Base-by-base conservation (phyloP, 495 filamentous ascomycete species). In the Ramalina peruviana region DNA sequence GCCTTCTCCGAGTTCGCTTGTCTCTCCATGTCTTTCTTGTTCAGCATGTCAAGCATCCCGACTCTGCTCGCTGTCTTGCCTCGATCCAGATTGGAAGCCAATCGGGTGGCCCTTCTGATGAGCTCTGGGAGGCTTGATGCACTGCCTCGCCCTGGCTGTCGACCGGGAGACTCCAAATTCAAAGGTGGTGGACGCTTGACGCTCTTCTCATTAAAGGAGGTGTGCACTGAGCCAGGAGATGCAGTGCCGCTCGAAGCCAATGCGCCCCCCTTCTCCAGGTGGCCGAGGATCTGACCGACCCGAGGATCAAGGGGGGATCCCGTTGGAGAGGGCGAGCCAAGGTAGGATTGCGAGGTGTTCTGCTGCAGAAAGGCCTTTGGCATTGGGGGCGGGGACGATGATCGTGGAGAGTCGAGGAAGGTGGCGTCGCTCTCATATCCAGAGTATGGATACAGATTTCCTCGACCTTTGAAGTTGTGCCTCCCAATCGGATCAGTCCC, bases 51-150 rank as follows among this genome's bases (percentile, higher is more conserved):
- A 26, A 64, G 53, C 47, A 63, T 72, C 67, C 60, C 73, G 46
- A 82, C 67, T 36, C 82, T 71, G 58, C 86, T 93, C 33, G 80
- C 85, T 23, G 92, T 94, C 53, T 78, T 77, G 4, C 92, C 92
- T 51, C 78, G 82, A 55, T 97, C 93, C 53, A 98, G 74, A 59
- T 89, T 88, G 0, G 88, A 75, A 5, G 92, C 92, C 21, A 97
- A 70, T 54, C 78, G 80, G 1, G 89, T 96, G 3, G 92, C 92
- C 42, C 92, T 75, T 54, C 79, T 73, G 51, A 98, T 97, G 48
- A 98, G 68, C 65, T 96, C 92, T 0, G 88, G 83, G 46, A 98
- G 67, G 65, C 88, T 94, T 5, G 92, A 95, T 54, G 94, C 67
- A 59, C 88, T 94, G 9, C 86, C 88, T 54, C 88, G 78, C 10